Percentiles rank a stretch among this genome's conserved stretches.
These are phyloP conservation scores for Piloderma croceum DNA, from an alignment of 768 basidiomycete genomes.

Conservation along the genomic window DNA sequence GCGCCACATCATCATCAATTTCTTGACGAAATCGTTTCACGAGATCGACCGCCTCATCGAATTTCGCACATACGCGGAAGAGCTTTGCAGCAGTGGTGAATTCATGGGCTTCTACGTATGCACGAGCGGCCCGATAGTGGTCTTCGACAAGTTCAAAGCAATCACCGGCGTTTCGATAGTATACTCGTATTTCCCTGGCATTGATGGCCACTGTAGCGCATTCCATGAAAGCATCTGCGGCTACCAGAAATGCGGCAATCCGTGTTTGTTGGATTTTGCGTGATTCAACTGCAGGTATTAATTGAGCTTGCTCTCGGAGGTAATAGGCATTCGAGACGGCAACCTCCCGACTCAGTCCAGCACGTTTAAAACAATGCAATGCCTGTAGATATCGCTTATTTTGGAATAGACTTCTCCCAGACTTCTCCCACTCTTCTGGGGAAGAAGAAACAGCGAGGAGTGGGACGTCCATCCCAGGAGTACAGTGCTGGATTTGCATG, in stretches of 20 bases:
- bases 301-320: constrained; percentile 46
- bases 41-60: constrained; percentile 49
- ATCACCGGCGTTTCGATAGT: constrained; percentile 39
- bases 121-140: constrained; percentile 37
- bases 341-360: constrained; percentile 36
- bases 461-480: constrained; percentile 44
- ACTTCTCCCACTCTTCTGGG: constrained; percentile 39
- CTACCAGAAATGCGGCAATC: constrained; percentile 35
- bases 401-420: constrained; percentile 34
- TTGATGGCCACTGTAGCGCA: constrained; percentile 33
- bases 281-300: constrained; percentile 19
- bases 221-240: constrained; percentile 43
- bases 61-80: constrained; percentile 45
- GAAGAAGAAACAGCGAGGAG: constrained; percentile 51
- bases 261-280: constrained; percentile 20
- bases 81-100: constrained; percentile 39
- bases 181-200: constrained; percentile 29
- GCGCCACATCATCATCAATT: constrained; percentile 28
- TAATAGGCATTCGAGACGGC: constrained; percentile 48
- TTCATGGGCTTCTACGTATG: constrained; percentile 37
- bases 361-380: constrained; percentile 48
- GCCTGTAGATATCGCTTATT: constrained; percentile 48
- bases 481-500: constrained; percentile 42
- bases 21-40: constrained; percentile 29
- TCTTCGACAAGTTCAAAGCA: constrained; percentile 41